These are phyloP conservation scores for Penicillium hesseltinei DNA, from an alignment of 2,329 filamentous ascomycete species.

Conservation along the genomic window DNA sequence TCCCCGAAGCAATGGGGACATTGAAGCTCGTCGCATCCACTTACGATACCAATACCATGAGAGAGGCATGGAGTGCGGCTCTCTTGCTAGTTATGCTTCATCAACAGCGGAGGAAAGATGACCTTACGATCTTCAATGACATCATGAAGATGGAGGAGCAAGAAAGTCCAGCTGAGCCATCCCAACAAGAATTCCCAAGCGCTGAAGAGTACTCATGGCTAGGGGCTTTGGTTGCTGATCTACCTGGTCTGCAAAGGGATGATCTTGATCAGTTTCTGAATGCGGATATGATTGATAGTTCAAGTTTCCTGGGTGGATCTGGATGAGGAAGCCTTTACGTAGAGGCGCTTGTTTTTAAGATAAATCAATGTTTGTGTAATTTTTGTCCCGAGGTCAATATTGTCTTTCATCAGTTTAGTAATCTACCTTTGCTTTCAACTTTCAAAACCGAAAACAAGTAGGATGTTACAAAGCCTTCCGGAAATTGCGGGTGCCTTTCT, in stretches of 20 bases:
- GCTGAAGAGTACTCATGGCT: constrained; percentile 40
- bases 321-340: background rate
- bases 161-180: constrained; percentile 7
- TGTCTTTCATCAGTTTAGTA: background rate
- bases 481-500: background rate
- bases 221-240: constrained; percentile 41
- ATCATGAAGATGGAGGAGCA: constrained; percentile 30
- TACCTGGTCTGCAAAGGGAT: constrained; percentile 41
- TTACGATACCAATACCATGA: constrained; percentile 48
- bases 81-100: constrained; percentile 53
- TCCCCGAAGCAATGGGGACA: constrained; percentile 52
- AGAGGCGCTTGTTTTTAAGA: background rate
- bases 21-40: constrained; percentile 42
- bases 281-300: constrained; percentile 25
- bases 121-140: constrained; percentile 27
- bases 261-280: constrained; percentile 44
- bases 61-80: constrained; percentile 54
- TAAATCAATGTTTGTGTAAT: no score
- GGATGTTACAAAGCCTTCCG: background rate
- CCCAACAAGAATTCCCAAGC: constrained; percentile 18
- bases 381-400: background rate
- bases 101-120: constrained; percentile 46
- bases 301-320: constrained; percentile 7
- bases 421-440: background rate
- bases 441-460: background rate